A percentile compares a stretch with the other conserved stretches of the same genome.
These are phyloP conservation scores for Sistotremastrum suecicum DNA, from an alignment of 768 basidiomycete genomes.

Conservation along the genomic window DNA sequence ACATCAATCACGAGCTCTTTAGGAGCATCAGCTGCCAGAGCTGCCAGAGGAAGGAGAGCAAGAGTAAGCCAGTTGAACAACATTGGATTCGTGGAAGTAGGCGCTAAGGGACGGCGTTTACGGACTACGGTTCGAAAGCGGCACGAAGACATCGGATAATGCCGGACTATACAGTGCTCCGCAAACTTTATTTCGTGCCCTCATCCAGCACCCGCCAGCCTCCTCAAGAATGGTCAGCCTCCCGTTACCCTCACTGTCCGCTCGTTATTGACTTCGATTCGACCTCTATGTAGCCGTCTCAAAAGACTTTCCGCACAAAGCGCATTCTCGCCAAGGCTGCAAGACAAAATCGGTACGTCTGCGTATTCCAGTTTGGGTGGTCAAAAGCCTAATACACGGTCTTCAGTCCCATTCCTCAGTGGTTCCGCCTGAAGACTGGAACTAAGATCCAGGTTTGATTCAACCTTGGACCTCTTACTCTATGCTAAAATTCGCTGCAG, in stretches of 20 bases:
- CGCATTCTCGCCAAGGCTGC: constrained; percentile 90
- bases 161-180: constrained; percentile 18
- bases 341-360: constrained; percentile 82
- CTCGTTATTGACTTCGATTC: constrained; percentile 5
- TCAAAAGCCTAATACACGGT: neutral
- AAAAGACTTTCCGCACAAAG: constrained; percentile 98
- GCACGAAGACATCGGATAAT: too few species aligned
- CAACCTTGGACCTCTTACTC: neutral
- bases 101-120: neutral
- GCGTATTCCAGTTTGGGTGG: constrained; percentile 1
- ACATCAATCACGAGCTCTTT: constrained; percentile 48
- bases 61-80: constrained; percentile 32
- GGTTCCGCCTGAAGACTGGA: constrained; percentile 96
- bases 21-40: constrained; percentile 33
- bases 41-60: constrained; percentile 33
- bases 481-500: constrained; percentile 22
- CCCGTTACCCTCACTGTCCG: neutral
- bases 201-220: constrained; percentile 13
- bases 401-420: constrained; percentile 87
- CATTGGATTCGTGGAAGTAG: constrained; percentile 28
- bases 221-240: constrained; percentile 31
- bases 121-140: neutral
- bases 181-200: constrained; percentile 9
- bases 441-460: constrained; percentile 74
- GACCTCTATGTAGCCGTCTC: constrained; percentile 61